A percentile compares a stretch with the other conserved stretches of the same genome.
Evolutionary conservation across 2,329 filamentous ascomycete species (phyloP).

Genomic region (Colletotrichum lupini): DNA sequence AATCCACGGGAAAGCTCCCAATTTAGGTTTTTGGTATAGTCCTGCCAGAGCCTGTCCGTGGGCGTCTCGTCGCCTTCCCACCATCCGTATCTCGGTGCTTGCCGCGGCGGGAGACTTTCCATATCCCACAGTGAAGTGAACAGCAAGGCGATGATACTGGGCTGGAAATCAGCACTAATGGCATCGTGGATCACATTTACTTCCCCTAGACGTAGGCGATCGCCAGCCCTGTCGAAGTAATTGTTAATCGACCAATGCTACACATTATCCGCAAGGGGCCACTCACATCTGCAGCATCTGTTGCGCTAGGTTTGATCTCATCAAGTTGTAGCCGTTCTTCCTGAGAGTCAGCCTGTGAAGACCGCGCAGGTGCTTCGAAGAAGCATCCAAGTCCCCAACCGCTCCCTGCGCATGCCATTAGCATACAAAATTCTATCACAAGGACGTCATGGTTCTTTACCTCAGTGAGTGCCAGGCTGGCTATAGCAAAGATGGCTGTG

Average conservation of each 20-base stretch:
- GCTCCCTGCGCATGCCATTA: conserved; percentile 46
- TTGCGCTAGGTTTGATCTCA: conserved; percentile 50
- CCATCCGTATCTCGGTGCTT: conserved; percentile 50
- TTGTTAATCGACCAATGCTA: conserved; percentile 9
- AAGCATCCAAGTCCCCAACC: conserved; percentile 55
- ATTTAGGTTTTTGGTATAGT: conserved; percentile 49
- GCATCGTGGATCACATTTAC: conserved; percentile 46
- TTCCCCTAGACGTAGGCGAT: conserved; percentile 51
- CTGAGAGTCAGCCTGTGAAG: conserved; percentile 45
- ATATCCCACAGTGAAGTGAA: conserved; percentile 56
- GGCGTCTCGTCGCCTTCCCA: conserved; percentile 49
- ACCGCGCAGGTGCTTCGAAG: conserved; percentile 54
- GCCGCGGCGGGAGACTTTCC: conserved; percentile 46
- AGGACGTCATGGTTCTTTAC: conserved; percentile 40
- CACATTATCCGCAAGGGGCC: conserved; percentile 8
- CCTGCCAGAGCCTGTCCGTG: conserved; percentile 50
- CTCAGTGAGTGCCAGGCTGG: conserved; percentile 56
- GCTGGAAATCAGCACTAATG: conserved; percentile 51
- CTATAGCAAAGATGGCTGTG: conserved; percentile 55
- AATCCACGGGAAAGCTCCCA: conserved; percentile 50
- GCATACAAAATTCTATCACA: not conserved
- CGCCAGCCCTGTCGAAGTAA: conserved; percentile 48
- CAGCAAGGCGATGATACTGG: conserved; percentile 56
- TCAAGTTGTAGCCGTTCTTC: conserved; percentile 41
- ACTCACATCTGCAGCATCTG: conserved; percentile 55